phyloP scores from a whole-genome alignment of 1,284 basidiomycete species.

The Coniferiporia weirii region DNA sequence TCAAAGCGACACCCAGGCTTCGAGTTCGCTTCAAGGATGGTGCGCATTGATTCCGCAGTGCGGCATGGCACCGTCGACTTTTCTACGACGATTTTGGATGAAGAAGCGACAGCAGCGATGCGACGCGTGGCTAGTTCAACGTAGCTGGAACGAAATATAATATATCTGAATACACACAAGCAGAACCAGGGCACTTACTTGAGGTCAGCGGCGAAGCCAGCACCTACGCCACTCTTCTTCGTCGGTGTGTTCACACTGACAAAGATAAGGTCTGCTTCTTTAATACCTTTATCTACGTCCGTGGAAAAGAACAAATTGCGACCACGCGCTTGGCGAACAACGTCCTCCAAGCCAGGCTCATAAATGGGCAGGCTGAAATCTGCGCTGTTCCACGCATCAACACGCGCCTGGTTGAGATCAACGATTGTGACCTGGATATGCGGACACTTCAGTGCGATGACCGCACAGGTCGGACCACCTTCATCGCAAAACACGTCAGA shows the following conservation, averaged over 20 bases:
- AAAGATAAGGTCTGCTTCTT: constrained; percentile 88
- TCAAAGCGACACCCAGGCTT: constrained; percentile 89
- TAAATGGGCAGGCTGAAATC: constrained; percentile 86
- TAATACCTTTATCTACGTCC: constrained; percentile 89
- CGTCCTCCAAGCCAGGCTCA: constrained; percentile 94
- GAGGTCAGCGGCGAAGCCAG: constrained; percentile 96
- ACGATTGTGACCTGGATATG: constrained; percentile 96
- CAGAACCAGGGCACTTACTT: constrained; percentile 54
- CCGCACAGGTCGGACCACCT: constrained; percentile 93
- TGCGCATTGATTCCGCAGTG: constrained; percentile 98
- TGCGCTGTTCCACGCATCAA: constrained; percentile 92
- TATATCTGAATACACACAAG: constrained; percentile 16
- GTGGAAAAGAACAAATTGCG: constrained; percentile 97
- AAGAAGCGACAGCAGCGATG: constrained; percentile 87
- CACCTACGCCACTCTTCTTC: constrained; percentile 96
- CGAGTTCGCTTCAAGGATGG: constrained; percentile 97
- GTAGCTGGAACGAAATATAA: constrained; percentile 52
- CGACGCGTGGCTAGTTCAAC: constrained; percentile 94
- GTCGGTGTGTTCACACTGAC: constrained; percentile 96
- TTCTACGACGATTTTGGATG: constrained; percentile 98
- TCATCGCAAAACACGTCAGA: constrained; percentile 16
- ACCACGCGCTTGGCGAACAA: constrained; percentile 84
- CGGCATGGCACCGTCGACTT: constrained; percentile 99
- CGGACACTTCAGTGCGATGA: constrained; percentile 93
- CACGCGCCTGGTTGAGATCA: constrained; percentile 91